Conservation (phyloP, 2,329 filamentous ascomycete genomes). For the Chaetothyriales sp. region DNA sequence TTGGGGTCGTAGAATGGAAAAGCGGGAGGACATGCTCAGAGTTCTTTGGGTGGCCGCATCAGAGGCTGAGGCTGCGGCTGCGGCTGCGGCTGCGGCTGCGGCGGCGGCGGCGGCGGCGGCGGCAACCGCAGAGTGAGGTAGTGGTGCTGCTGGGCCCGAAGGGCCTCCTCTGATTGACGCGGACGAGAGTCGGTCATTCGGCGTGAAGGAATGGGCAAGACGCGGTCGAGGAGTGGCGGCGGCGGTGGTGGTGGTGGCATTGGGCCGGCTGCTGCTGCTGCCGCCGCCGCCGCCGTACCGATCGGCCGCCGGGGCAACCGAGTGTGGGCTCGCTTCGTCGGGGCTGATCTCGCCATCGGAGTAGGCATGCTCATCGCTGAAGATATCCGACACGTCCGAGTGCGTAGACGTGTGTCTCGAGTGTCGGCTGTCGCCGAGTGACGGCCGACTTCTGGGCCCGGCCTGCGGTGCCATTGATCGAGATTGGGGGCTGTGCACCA, state of each 20-base stretch:
- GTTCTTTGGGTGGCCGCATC: constrained; percentile 27
- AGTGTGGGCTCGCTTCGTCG: neutral
- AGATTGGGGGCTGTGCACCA: neutral
- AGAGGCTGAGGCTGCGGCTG: constrained; percentile 8
- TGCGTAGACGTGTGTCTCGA: constrained; percentile 9
- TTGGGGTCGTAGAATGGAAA: constrained; percentile 36
- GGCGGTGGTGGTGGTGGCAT: neutral
- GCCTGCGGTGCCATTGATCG: constrained; percentile 13
- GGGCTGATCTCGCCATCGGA: neutral
- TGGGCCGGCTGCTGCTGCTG: no score
- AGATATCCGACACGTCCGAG: constrained; percentile 30
- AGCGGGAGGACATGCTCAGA: constrained; percentile 32
- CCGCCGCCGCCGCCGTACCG: neutral
- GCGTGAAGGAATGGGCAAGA: neutral
- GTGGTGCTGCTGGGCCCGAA: constrained; percentile 9
- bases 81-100: constrained; percentile 19
- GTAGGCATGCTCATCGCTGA: constrained; percentile 34
- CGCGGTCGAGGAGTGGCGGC: neutral
- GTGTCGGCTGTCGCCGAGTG: constrained; percentile 4
- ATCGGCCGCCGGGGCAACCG: constrained; percentile 19
- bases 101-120: constrained; percentile 12
- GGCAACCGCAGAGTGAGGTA: neutral
- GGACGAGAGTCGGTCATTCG: constrained; percentile 17
- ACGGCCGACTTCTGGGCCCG: constrained; percentile 6
- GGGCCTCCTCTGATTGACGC: constrained; percentile 19